These are phyloP conservation scores for Phialophora verrucosa DNA, from an alignment of 2,329 filamentous ascomycete species.

Conservation along the genomic window DNA sequence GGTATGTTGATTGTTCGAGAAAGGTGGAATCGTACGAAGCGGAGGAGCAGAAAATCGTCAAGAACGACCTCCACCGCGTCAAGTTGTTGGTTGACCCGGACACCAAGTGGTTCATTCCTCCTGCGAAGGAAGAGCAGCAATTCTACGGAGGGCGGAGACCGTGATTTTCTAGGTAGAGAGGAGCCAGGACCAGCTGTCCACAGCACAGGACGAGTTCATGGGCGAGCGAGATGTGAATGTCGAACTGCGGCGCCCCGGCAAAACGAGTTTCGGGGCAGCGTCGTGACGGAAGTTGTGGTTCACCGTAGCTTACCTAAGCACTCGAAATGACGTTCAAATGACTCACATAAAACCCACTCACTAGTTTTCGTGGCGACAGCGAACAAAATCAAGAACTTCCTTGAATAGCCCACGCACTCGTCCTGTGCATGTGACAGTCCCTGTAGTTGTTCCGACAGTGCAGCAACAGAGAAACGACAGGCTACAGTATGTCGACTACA, in stretches of 20 bases:
- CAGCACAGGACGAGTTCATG: too few relatives aligned
- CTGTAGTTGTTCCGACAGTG: too few relatives aligned
- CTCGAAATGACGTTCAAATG: neutral
- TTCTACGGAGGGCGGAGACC: slow-evolving; percentile 3
- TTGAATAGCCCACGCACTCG: neutral
- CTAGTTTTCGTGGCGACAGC: neutral
- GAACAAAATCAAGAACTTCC: neutral
- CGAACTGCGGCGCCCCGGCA: too few relatives aligned
- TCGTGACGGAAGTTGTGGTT: neutral
- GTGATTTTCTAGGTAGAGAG: neutral
- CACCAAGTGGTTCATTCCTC: slow-evolving; percentile 29
- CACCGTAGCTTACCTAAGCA: neutral
- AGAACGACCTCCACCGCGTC: slow-evolving; percentile 32
- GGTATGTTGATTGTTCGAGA: slow-evolving; percentile 31
- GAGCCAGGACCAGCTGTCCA: neutral
- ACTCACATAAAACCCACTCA: neutral
- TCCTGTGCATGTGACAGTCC: too few relatives aligned
- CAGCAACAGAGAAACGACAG: neutral
- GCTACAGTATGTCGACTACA: slow-evolving; percentile 12
- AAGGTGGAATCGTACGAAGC: slow-evolving; percentile 28
- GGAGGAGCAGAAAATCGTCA: slow-evolving; percentile 28
- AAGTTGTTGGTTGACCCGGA: slow-evolving; percentile 29
- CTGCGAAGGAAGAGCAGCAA: slow-evolving; percentile 16
- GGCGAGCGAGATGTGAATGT: too few relatives aligned
- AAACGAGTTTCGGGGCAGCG: neutral